Evolutionary conservation across 352 stramenopile species (phyloP), one percentile per base, ranked within the genome.

Genomic region (Pythium aphanidermatum): DNA sequence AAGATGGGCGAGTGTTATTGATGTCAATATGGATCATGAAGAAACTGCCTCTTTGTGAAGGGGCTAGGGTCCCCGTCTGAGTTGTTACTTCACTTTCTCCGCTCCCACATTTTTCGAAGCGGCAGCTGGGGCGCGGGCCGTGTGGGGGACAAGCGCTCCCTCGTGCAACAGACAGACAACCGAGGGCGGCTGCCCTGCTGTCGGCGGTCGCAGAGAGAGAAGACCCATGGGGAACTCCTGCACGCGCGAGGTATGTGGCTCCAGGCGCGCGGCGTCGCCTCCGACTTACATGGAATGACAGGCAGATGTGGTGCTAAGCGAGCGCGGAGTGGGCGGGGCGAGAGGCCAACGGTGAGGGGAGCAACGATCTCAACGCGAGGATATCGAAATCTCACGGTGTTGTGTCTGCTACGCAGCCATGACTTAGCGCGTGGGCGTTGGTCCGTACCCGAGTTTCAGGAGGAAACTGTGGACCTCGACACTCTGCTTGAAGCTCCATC

Each of bases 391-490:
- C 40, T n/a, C 16, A 39, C 26, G 33, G 33, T 21, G 14, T 24
- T 5, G 10, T 25, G 32, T 24, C n/a, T 34, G 14, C 21, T 5
- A 25, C 38, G 51, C 56, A 61, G 55, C 32, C 31, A 58, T 29
- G 67, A 79, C 24, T 58, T 52, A n/a, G 66, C 71, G 29, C 65
- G 70, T 7, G 78, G 75, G 7, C 75, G 78, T 23, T 91, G 78
- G 78, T 91, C 78, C 9, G 75, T 78, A 0, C 75, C 75, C 6
- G 74, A 83, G 31, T 65, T 58, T 21, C 38, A 62, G 8, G 72
- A 84, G 48, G n/a, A n/a, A n/a, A 83, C 69, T 35, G 75, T 87
- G 20, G 79, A 91, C 28, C 64, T 91, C n/a, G 79, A 91, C 58
- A 86, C 74, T 43, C 47, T 91, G 20, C 51, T 91, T 30, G 74